These are phyloP conservation scores for Rugonectria rugulosa DNA, from an alignment of 2,329 filamentous ascomycete species.

Conservation along the genomic window DNA sequence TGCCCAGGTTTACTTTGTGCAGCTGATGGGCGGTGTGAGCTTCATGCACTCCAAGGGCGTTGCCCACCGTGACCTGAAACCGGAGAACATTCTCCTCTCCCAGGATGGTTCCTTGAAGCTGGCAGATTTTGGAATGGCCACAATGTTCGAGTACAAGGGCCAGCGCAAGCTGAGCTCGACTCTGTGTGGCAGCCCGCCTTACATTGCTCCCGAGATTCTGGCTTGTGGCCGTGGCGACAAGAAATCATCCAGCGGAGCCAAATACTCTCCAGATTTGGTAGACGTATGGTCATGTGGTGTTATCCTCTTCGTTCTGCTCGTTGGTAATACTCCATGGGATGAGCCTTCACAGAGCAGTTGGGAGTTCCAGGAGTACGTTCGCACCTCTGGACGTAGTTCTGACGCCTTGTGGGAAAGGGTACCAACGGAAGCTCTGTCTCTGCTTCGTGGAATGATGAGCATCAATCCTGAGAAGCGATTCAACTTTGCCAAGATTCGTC, in stretches of 20 bases:
- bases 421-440: conserved; percentile 75
- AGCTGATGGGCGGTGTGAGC: conserved; percentile 87
- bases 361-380: conserved; percentile 89
- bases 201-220: conserved; percentile 93
- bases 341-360: conserved; percentile 86
- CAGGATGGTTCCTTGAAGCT: conserved; percentile 88
- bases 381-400: conserved; percentile 78
- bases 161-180: conserved; percentile 83
- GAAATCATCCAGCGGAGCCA: conserved; percentile 56
- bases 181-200: conserved; percentile 94
- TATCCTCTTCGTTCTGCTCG: conserved; percentile 93
- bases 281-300: conserved; percentile 99
- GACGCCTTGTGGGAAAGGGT: conserved; percentile 88
- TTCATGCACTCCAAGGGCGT: conserved; percentile 98
- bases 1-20: conserved; percentile 94
- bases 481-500: conserved; percentile 83
- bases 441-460: conserved; percentile 93
- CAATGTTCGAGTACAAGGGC: conserved; percentile 90
- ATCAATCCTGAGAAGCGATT: conserved; percentile 79
- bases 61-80: conserved; percentile 89
- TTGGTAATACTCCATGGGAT: conserved; percentile 98
- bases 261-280: conserved; percentile 80
- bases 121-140: conserved; percentile 95
- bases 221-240: conserved; percentile 58
- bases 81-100: conserved; percentile 93